Conservation (phyloP, 2,329 filamentous ascomycete species). For the Colletotrichum sojae region DNA sequence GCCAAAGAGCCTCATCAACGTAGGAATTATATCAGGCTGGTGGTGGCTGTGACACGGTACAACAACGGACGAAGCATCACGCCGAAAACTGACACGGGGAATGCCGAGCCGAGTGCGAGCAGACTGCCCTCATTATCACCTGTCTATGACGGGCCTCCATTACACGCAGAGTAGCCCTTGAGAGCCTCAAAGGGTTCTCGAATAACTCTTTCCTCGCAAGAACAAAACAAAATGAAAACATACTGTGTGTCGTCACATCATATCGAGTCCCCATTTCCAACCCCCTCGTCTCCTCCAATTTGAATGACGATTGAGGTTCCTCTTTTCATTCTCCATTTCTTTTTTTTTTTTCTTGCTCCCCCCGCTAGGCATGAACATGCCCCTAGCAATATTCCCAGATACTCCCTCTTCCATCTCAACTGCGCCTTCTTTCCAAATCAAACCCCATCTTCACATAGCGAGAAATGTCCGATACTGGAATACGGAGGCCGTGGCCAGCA, state of each 20-base stretch:
- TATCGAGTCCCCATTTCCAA: background rate
- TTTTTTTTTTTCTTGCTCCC: background rate
- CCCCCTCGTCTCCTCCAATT: background rate
- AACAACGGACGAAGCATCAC: background rate
- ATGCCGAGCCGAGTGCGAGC: background rate
- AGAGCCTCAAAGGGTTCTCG: background rate
- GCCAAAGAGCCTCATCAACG: conserved; percentile 28
- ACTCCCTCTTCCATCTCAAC: conserved; percentile 11
- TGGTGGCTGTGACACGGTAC: background rate
- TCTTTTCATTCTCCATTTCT: background rate
- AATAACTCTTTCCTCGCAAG: conserved; percentile 8
- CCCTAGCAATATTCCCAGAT: background rate
- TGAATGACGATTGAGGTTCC: background rate
- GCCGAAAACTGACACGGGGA: background rate
- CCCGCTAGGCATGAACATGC: background rate
- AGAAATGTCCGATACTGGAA: background rate
- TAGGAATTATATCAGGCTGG: conserved; percentile 13
- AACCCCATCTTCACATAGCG: conserved; percentile 1
- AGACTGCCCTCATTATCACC: conserved; percentile 31
- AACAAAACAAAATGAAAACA: background rate
- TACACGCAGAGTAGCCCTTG: conserved; percentile 2
- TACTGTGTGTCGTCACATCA: conserved; percentile 17
- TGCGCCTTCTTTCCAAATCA: conserved; percentile 14
- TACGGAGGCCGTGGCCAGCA: conserved; percentile 4
- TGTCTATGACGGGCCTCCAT: conserved; percentile 28